Conservation (phyloP, 1,284 basidiomycete species). For the Ganoderma sinense region DNA sequence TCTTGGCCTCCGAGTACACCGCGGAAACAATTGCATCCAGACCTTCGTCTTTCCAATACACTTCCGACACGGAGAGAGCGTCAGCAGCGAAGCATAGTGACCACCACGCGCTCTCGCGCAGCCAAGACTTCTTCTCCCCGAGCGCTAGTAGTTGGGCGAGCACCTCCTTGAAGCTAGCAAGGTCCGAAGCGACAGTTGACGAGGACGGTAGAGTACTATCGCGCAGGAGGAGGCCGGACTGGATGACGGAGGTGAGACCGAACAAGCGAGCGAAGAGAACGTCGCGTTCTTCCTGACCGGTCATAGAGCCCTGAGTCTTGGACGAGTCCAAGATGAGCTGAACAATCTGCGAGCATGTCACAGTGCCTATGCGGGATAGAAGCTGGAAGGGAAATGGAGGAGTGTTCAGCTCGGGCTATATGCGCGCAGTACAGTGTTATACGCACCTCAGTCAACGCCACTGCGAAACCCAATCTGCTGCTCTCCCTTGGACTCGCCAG, state of each 20-base stretch:
- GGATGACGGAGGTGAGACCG: conserved; percentile 84
- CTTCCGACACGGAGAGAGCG: conserved; percentile 61
- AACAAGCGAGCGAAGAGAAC: conserved; percentile 93
- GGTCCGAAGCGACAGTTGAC: conserved; percentile 58
- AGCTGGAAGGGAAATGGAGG: conserved; percentile 57
- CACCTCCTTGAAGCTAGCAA: conserved; percentile 69
- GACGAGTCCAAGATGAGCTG: conserved; percentile 76
- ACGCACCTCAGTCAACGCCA: conserved; percentile 92
- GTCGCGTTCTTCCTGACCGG: conserved; percentile 93
- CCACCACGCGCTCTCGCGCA: conserved; percentile 94
- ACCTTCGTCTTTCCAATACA: conserved; percentile 79
- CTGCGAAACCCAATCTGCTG: conserved; percentile 93
- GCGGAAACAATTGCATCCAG: conserved; percentile 57
- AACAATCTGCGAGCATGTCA: conserved; percentile 82
- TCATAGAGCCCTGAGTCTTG: conserved; percentile 75
- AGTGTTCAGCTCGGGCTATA: neutral
- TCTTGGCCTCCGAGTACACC: conserved; percentile 60
- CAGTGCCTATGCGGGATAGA: conserved; percentile 79
- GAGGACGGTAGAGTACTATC: conserved; percentile 58
- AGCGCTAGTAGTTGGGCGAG: conserved; percentile 73
- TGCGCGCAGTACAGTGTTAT: neutral
- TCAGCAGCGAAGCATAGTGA: conserved; percentile 73
- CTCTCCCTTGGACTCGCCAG: conserved; percentile 93
- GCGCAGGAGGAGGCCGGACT: conserved; percentile 82
- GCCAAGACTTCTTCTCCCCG: conserved; percentile 89